Percentiles rank a stretch among this genome's conserved stretches.
Conservation (phyloP, 2,329 filamentous ascomycete genomes). For the Colletotrichum costaricense region DNA sequence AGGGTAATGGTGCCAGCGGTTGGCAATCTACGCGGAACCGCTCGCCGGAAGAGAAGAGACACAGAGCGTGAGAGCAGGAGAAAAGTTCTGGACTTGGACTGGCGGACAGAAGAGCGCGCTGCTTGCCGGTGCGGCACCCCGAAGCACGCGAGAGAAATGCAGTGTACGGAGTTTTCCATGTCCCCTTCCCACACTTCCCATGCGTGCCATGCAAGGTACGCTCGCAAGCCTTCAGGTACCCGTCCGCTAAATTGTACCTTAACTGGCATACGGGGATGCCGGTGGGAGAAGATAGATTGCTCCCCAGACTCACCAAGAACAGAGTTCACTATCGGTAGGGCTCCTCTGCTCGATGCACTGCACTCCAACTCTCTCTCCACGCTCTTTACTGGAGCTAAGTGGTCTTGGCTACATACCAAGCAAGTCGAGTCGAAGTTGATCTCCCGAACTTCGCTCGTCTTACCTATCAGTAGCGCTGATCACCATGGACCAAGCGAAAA, state of each 20-base stretch:
- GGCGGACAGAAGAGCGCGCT: neutral
- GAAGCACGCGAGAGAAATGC: neutral
- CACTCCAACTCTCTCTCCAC: neutral
- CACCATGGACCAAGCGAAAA: neutral
- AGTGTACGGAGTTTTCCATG: neutral
- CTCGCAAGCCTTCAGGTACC: constrained; percentile 22
- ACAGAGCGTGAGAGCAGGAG: neutral
- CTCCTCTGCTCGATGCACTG: neutral
- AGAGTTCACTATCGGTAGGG: constrained; percentile 21
- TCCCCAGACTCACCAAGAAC: constrained; percentile 6
- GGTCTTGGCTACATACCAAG: neutral
- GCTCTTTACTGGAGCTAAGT: neutral
- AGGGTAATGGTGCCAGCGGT: constrained; percentile 7
- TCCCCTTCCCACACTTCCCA: neutral
- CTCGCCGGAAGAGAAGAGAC: neutral
- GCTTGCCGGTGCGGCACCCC: neutral
- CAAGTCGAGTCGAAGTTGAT: neutral
- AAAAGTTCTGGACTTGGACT: neutral
- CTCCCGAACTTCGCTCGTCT: neutral
- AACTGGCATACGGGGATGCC: constrained; percentile 17
- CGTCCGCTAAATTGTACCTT: constrained; percentile 8
- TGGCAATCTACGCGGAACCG: neutral
- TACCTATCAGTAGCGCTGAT: constrained; percentile 15
- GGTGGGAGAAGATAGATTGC: constrained; percentile 10
- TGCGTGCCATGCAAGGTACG: neutral